Percentiles rank a stretch among this genome's conserved stretches.
Conservation (phyloP, 148 eudicot genomes). For the Spergularia marina region DNA sequence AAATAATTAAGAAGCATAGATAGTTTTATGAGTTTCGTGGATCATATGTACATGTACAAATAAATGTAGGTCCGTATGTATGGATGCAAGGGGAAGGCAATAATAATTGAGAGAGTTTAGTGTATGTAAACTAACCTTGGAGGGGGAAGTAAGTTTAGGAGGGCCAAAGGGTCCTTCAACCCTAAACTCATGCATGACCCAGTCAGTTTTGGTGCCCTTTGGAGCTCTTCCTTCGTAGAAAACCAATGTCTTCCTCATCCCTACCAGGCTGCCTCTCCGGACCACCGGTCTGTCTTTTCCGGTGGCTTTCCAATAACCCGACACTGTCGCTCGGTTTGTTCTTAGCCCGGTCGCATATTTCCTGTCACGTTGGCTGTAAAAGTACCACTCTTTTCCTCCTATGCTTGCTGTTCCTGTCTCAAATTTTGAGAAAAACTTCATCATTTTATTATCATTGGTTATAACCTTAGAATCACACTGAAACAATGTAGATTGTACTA, state of each 20-base stretch:
- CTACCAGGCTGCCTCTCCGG: slow-evolving; percentile 47
- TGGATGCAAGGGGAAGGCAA: background rate
- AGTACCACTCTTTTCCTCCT: slow-evolving; percentile 93
- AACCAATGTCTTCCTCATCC: slow-evolving; percentile 92
- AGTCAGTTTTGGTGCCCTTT: slow-evolving; percentile 74
- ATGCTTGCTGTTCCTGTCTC: slow-evolving; percentile 62
- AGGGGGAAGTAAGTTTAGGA: slow-evolving; percentile 30
- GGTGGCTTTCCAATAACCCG: slow-evolving; percentile 98
- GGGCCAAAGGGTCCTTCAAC: slow-evolving; percentile 54
- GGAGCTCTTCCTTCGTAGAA: slow-evolving; percentile 93
- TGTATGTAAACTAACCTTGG: slow-evolving; percentile 35
- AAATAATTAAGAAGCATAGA: too few species aligned
- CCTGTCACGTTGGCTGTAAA: slow-evolving; percentile 77
- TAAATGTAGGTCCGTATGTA: too few species aligned
- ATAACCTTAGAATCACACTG: background rate
- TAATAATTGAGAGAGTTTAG: too few species aligned
- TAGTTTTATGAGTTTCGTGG: too few species aligned
- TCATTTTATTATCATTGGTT: too few species aligned
- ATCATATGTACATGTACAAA: too few species aligned
- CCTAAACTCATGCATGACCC: slow-evolving; percentile 98
- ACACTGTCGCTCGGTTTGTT: slow-evolving; percentile 79
- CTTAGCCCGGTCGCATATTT: slow-evolving; percentile 87
- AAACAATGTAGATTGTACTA: too few species aligned
- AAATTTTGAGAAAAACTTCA: background rate
- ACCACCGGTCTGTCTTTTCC: slow-evolving; percentile 72